These are phyloP conservation scores for Butyriboletus loyo DNA, from an alignment of 768 basidiomycete species.

Conservation along the genomic window DNA sequence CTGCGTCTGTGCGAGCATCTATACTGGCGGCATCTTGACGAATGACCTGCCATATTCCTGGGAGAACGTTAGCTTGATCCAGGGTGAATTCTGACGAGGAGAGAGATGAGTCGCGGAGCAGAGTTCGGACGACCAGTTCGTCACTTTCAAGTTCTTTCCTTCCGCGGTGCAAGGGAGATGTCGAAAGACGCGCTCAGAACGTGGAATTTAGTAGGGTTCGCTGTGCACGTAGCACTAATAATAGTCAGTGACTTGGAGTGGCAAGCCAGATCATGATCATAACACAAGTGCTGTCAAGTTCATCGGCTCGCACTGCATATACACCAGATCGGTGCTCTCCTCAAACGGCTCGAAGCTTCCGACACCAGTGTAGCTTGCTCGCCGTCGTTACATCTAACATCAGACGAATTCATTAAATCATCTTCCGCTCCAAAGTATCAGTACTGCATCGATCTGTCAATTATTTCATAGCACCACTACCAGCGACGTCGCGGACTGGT, in stretches of 20 bases:
- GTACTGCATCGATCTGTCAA: no score
- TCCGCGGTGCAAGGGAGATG: neutral
- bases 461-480: no score
- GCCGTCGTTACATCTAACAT: no score
- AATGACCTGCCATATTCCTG: constrained; percentile 24
- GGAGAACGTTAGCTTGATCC: constrained; percentile 12
- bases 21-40: constrained; percentile 11
- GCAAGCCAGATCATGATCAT: neutral
- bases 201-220: neutral
- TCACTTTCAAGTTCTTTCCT: no score
- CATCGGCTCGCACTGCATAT: neutral
- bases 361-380: no score
- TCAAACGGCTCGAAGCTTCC: no score
- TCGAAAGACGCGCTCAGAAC: neutral
- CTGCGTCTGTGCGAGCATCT: neutral
- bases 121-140: neutral
- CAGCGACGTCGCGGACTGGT: no score
- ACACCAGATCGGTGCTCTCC: neutral
- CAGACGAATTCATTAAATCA: no score
- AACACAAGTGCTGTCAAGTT: no score
- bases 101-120: neutral
- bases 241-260: neutral
- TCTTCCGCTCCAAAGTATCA: no score
- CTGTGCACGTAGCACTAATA: neutral
- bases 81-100: constrained; percentile 3